A percentile compares a stretch with the other conserved stretches of the same genome.
phyloP scores from a whole-genome alignment of 192 early-diverging fungal species.

The Backusella australiensis region DNA sequence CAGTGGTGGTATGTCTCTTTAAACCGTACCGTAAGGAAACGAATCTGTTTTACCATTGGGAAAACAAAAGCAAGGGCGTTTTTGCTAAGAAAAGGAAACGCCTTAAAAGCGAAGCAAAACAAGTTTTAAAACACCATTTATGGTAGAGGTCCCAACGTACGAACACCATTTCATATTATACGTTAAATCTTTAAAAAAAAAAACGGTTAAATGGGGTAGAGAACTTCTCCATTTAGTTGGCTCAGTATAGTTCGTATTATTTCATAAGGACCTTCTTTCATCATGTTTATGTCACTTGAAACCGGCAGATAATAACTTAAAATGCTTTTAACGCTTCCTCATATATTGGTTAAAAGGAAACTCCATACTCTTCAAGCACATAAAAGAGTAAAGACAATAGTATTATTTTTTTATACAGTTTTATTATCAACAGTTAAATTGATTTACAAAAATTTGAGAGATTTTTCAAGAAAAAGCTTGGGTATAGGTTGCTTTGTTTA shows the following conservation, averaged over 20 bases:
- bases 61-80: too few species aligned
- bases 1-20: not conserved
- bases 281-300: not conserved
- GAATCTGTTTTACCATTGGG: not conserved
- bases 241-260: not conserved
- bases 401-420: not conserved
- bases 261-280: not conserved
- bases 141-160: not conserved
- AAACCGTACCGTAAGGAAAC: not conserved
- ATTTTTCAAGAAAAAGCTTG: not conserved
- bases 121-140: not conserved
- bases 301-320: not conserved
- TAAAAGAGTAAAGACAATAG: not conserved
- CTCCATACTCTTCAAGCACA: not conserved
- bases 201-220: not conserved
- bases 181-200: not conserved
- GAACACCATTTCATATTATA: not conserved
- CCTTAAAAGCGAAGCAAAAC: not conserved
- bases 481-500: not conserved
- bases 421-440: slow-evolving; percentile 2
- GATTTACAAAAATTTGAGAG: not conserved
- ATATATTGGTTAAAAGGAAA: not conserved
- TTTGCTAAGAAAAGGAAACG: too few species aligned
- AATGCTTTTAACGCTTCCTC: not conserved
- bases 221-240: not conserved